Evolutionary conservation across 129 eudicot species (phyloP).

Genomic region (Helianthus tuberosus): DNA sequence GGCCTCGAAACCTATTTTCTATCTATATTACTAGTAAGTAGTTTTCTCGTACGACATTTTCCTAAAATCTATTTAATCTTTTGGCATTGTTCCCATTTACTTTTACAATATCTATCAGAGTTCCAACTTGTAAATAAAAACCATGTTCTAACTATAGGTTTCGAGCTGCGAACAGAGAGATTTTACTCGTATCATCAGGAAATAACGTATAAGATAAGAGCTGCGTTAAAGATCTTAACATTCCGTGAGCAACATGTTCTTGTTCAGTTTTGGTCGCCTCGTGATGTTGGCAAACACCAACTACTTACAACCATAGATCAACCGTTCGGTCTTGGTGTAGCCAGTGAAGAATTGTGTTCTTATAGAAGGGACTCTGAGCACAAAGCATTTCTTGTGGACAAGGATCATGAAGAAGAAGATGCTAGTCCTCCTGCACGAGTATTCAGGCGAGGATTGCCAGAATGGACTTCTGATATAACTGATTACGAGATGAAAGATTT

Average conservation of each 20-base stretch:
- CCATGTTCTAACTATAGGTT: background rate
- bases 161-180: background rate
- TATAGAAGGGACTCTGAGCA: slow-evolving; percentile 8
- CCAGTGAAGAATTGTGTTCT: background rate
- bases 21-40: too few relatives aligned
- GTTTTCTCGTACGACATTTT: too few relatives aligned
- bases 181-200: background rate
- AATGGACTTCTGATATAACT: background rate
- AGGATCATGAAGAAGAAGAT: background rate
- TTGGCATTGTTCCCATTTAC: too few relatives aligned
- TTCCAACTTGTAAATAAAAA: too few relatives aligned
- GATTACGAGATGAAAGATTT: background rate
- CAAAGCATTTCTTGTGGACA: background rate
- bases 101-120: too few relatives aligned
- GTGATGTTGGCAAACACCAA: background rate
- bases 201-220: background rate
- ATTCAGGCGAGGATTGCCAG: background rate
- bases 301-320: background rate
- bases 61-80: too few relatives aligned
- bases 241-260: background rate
- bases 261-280: slow-evolving; percentile 6
- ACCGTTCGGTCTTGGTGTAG: background rate
- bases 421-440: background rate
- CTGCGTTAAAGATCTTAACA: background rate
- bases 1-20: too few relatives aligned